Base-by-base conservation (phyloP, 1,139 yeast genomes). In the Pichia sp. region DNA sequence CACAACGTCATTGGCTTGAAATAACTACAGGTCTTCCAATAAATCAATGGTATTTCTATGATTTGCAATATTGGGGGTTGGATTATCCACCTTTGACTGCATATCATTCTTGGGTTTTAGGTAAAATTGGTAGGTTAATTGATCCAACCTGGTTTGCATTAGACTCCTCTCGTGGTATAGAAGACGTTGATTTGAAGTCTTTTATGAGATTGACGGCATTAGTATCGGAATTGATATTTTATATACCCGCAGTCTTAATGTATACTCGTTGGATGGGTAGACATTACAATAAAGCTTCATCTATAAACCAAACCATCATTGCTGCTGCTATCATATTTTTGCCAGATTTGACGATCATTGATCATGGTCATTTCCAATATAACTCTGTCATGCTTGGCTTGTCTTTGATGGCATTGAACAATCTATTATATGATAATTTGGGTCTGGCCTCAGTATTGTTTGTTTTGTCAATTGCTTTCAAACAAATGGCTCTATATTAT, bases 31-130 rank as follows among this genome's bases (percentile, higher is more conserved):
- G 81, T 53, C 62, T 90, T 44, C 95, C 96, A 0, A 64, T 86
- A 2, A 64, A 68, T 1, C 58, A 83, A 51, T 94, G 98, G 98
- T 92, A 92, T 61, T 85, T 75, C 65, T 87, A 80, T 62, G 97
- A 92, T 60, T 69, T 87, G 41, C 79, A 81, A 54, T 88, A 92
- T 67, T 92, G 98, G 98, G 97, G 97, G 1, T 71, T 94, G 40
- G 98, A 94, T 63, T 94, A 92, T 62, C 99, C 99, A 1, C 98
- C 98, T 5, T 68, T 94, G 52, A 92, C 98, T 0, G 98, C 97
- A 0, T 90, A 75, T 62, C 97, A 92, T 60, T 87, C 95, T 46
- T 87, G 82, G 75, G 41, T 85, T 1, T 62, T 84, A 44, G 98
- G 98, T 0, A 70, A 71, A 48, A 55, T 92, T 31, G 97, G 97